These are phyloP conservation scores for Brassica napus DNA, from an alignment of 345 rosid genomes.

Conservation along the genomic window DNA sequence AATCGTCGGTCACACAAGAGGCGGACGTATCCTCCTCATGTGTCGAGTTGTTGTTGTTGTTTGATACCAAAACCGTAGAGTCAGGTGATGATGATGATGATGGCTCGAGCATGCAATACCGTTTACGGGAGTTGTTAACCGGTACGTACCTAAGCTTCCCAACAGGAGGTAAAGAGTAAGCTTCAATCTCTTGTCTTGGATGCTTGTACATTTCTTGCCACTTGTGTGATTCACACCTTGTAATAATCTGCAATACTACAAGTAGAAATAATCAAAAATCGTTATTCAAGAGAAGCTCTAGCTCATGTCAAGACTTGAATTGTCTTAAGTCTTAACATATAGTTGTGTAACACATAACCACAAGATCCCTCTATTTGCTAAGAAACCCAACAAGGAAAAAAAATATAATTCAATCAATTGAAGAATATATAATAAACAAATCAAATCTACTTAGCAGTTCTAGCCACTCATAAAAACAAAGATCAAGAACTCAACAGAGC, in stretches of 20 bases:
- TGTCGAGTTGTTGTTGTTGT: neutral
- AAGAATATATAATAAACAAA: neutral
- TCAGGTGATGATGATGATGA: neutral
- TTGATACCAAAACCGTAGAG: neutral
- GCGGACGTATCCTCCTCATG: neutral
- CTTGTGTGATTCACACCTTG: neutral
- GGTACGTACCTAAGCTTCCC: neutral
- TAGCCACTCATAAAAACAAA: neutral
- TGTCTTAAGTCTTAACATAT: neutral
- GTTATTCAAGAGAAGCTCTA: neutral
- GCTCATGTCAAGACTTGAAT: neutral
- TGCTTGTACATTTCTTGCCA: neutral
- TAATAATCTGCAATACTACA: neutral
- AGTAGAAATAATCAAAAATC: neutral
- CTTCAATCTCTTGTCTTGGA: neutral
- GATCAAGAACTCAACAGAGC: neutral
- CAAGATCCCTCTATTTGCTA: neutral
- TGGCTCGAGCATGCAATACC: neutral
- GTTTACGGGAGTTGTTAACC: neutral
- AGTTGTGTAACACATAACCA: neutral
- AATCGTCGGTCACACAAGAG: neutral
- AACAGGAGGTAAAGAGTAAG: neutral
- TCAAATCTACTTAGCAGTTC: neutral
- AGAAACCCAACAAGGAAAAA: neutral
- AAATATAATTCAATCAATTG: neutral